Evolutionary conservation across 768 basidiomycete genomes (phyloP), one percentile per base, ranked within the genome.

Genomic region (Lactarius sp.): DNA sequence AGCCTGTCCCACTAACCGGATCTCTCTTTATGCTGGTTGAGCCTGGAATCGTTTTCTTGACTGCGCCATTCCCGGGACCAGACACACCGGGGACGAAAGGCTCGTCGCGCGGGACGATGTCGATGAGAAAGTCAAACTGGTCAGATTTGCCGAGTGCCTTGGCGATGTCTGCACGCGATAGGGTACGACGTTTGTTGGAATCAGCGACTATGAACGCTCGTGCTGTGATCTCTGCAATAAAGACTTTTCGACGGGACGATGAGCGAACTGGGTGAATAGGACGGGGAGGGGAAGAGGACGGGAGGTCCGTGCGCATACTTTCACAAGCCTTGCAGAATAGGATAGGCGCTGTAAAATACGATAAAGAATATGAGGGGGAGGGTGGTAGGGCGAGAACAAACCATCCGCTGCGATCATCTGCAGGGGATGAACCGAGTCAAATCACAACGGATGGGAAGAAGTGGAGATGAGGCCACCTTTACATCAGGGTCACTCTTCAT

Each of bases 321-420:
- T 98, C 96, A 76, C 96, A 98, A 59, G 96, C 96, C 76, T 98
- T 98, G 78, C 93, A 94, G 75, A 98, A 96, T 44, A 98, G 77
- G 62, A 98, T 90, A 6, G 96, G 96, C 10, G 94, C 96, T 89
- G 69, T 44, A 33, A 16, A 47, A 50, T 31, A 47, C 44, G 41
- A 46, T 57, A 41, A 66, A 60, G 46, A 50, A 57, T 47, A 50
- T 47, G 53, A 8, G 53, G 52, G 69, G 56, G 68, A 57, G 27
- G 27, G 67, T 52, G 62, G 53, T 58, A 64, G 62, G 68, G 62
- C 42, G 51, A 27, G 47, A 52, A 71, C 80, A 62, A 72, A 91
- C 91, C 91, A 75, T 99, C 96, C 62, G 94, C 93, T 58, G 96
- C 94, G 69, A 98, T 98, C 96, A 98, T 98, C 94, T 94, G 67